Conservation (phyloP, 768 basidiomycete genomes). For the Lyophyllum semitale region DNA sequence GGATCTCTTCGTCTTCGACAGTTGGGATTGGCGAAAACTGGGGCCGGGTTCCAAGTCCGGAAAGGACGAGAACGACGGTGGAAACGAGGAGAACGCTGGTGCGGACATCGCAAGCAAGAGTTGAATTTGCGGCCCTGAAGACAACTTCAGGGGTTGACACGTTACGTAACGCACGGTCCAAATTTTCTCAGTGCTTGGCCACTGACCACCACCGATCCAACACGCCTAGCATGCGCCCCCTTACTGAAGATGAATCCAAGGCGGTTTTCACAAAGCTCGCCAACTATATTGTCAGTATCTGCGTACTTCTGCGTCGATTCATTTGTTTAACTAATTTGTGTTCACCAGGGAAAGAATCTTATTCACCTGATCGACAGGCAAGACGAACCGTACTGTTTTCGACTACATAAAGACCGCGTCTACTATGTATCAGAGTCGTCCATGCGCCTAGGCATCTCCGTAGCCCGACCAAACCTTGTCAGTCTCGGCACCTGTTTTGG, state of each 20-base stretch:
- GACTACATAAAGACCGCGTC: conserved; percentile 91
- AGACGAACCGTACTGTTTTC: conserved; percentile 95
- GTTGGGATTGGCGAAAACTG: conserved; percentile 26
- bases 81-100: conserved; percentile 63
- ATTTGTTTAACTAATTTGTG: conserved; percentile 2
- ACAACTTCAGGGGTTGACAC: background rate
- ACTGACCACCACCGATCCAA: background rate
- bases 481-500: conserved; percentile 96
- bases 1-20: conserved; percentile 10
- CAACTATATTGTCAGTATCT: conserved; percentile 83
- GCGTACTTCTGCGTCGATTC: background rate
- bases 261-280: conserved; percentile 95
- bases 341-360: conserved; percentile 85
- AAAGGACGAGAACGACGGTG: conserved; percentile 71
- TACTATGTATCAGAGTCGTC: conserved; percentile 96
- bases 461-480: conserved; percentile 90
- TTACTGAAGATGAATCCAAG: conserved; percentile 97
- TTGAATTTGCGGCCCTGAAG: background rate
- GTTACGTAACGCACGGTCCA: conserved; percentile 14
- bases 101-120: conserved; percentile 39
- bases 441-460: conserved; percentile 89
- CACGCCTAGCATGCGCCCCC: conserved; percentile 72
- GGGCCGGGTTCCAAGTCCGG: conserved; percentile 57
- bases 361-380: conserved; percentile 93
- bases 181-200: background rate